These are phyloP conservation scores for Syncephalastrum contaminatum DNA, from an alignment of 371 early-diverging fungal genomes.

Conservation along the genomic window DNA sequence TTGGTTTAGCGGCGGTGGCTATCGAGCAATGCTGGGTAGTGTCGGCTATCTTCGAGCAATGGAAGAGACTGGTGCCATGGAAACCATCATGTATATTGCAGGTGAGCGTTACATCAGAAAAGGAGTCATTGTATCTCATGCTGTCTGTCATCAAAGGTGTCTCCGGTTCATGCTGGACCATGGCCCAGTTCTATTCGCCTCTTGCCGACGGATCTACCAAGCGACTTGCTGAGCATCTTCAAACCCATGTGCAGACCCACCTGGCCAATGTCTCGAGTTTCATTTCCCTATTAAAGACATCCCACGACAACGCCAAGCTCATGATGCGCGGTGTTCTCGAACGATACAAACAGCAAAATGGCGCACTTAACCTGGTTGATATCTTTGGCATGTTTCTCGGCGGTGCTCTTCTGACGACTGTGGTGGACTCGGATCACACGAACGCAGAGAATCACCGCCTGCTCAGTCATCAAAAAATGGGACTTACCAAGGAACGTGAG, in stretches of 20 bases:
- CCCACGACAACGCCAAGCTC: constrained; percentile 41
- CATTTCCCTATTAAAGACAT: constrained; percentile 30
- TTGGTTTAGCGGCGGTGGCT: constrained; percentile 62
- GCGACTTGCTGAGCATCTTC: constrained; percentile 20
- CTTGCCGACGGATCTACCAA: constrained; percentile 19
- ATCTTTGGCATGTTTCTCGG: constrained; percentile 68
- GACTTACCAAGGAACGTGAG: constrained; percentile 35
- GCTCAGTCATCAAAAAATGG: constrained; percentile 9
- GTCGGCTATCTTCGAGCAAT: constrained; percentile 60
- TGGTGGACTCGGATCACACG: constrained; percentile 1
- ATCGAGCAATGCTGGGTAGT: constrained; percentile 67
- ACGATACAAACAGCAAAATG: constrained; percentile 48
- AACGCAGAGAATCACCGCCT: no score
- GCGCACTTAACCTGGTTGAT: constrained; percentile 61
- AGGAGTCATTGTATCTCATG: background rate
- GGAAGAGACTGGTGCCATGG: constrained; percentile 52
- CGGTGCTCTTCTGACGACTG: constrained; percentile 49
- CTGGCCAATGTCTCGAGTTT: constrained; percentile 37
- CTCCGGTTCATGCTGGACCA: constrained; percentile 58
- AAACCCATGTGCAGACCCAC: constrained; percentile 31
- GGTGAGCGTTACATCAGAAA: constrained; percentile 19
- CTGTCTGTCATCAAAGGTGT: constrained; percentile 24
- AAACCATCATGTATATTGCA: constrained; percentile 59
- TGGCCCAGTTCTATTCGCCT: constrained; percentile 34
- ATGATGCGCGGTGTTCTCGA: constrained; percentile 52